Evolutionary conservation across 2,329 filamentous ascomycete species (phyloP), one percentile per base, ranked within the genome.

Genomic region (Aspergillus quadrilineatus): DNA sequence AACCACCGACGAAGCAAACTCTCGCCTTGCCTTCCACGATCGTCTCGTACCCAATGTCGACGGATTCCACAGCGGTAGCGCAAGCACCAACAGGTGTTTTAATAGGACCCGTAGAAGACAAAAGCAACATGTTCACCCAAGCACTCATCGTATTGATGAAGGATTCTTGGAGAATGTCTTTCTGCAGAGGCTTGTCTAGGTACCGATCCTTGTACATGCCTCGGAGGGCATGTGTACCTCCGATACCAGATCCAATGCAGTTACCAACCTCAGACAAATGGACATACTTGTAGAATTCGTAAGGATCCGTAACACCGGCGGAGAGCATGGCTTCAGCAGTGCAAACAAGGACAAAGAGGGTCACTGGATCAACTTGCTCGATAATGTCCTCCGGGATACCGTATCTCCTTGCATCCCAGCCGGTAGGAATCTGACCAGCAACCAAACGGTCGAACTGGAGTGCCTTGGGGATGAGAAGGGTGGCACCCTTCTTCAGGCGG

Each of bases 71-170:
- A 64, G 94, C 90, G 32, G 94, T 99, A 56, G 94, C 94, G 73
- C 94, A 99, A 70, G 94, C 94, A 80, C 93, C 94, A 50, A 97
- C 94, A 3, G 94, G 94, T 0, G 95, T 97, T 83, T 97, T 97
- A 83, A 99, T 97, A 42, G 94, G 91, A 65, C 94, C 94, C 51
- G 94, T 97, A 4, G 94, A 97, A 4, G 94, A 99, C 62, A 99
- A 81, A 62, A 99, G 82, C 77, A 99, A 81, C 94, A 99, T 99
- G 82, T 99, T 99, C 56, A 99, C 92, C 94, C 94, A 99, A 14
- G 94, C 94, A 66, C 90, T 89, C 93, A 99, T 99, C 55, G 94
- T 99, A 83, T 99, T 99, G 84, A 99, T 97, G 82, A 99, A 99
- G 10, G 94, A 97, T 78, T 99, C 94, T 73, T 99, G 95, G 12